Evolutionary conservation across 73 alveolate species (phyloP), one percentile per base, ranked within the genome.

Genomic region (Paramecium caudatum): DNA sequence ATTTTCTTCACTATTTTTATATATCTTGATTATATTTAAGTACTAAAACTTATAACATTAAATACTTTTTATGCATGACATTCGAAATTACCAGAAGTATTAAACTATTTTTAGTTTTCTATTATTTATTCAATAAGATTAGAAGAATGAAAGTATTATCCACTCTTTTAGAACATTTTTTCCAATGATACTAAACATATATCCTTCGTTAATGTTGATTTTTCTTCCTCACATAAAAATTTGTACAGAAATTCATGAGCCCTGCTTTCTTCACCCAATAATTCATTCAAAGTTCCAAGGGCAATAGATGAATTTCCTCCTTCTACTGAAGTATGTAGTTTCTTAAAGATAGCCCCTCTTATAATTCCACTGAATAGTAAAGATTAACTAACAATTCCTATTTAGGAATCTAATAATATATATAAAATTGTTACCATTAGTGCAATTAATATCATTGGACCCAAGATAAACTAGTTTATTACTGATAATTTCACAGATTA

Each of bases 21-120:
- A 55, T 2, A 55, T 55, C 21, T 10, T 21, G 30, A 55, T 55
- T 10, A 55, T 23, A 27, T 55, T 55, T 55, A 55, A 55, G 30
- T 55, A 55, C 80, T 55, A 10, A 0, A 19, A 55, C 4, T 10
- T 55, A 55, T 10, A 27, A 55, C 12, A 23, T 9, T 10, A 10
- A 55, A 5, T 55, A 55, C 80, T 55, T 55, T 55, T 23, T 55
- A 37, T 55, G 80, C 80, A 55, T 55, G 43, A 55, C 80, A 55
- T 55, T 55, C 80, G 30, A 55, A 55, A 55, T 55, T 55, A 9
- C 80, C 80, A 25, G 23, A 27, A 6, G 80, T 23, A 55, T 55
- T 55, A 55, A 55, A 55, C 30, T 55, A 55, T 25, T 55, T 23
- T 55, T 55, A 55, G 30, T 55, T 55, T 10, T 55, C 80, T 27